phyloP scores from a whole-genome alignment of 208 protist genomes.

The Strigomonas culicis region DNA sequence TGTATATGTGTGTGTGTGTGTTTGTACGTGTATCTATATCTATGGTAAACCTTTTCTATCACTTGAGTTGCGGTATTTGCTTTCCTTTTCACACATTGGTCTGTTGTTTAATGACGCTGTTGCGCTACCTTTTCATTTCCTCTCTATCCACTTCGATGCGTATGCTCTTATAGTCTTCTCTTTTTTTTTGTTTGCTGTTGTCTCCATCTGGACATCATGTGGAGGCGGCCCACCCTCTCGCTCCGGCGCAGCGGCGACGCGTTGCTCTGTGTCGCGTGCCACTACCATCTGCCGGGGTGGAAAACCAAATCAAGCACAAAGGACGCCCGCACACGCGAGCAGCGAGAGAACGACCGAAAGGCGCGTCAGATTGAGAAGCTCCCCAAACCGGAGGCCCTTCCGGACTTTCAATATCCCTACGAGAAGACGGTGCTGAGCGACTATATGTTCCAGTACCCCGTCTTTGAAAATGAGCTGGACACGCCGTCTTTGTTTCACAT shows the following conservation, averaged over 20 bases:
- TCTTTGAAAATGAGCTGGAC: constrained; percentile 89
- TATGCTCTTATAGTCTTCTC: too few species aligned
- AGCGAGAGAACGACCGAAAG: constrained; percentile 85
- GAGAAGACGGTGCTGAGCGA: constrained; percentile 89
- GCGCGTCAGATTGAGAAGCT: constrained; percentile 89
- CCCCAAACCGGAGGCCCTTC: constrained; percentile 72
- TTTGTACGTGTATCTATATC: too few species aligned
- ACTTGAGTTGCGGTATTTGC: too few species aligned
- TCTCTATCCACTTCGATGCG: too few species aligned
- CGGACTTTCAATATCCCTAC: constrained; percentile 89
- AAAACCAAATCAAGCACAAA: constrained; percentile 84
- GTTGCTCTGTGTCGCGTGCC: constrained; percentile 4
- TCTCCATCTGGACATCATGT: not conserved
- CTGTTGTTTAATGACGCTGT: too few species aligned
- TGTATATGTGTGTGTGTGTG: too few species aligned
- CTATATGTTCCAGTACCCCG: constrained; percentile 88
- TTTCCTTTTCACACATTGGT: too few species aligned
- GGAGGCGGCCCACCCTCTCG: not conserved
- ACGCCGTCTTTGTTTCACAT: constrained; percentile 85
- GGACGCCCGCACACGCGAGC: constrained; percentile 77
- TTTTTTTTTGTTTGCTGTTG: not conserved
- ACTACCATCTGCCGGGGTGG: constrained; percentile 83
- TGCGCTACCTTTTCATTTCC: too few species aligned
- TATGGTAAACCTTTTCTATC: too few species aligned
- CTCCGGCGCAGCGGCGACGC: not conserved